A percentile compares a stretch with the other conserved stretches of the same genome.
Conservation (phyloP, 305 asterid genomes). For the Withania somnifera region DNA sequence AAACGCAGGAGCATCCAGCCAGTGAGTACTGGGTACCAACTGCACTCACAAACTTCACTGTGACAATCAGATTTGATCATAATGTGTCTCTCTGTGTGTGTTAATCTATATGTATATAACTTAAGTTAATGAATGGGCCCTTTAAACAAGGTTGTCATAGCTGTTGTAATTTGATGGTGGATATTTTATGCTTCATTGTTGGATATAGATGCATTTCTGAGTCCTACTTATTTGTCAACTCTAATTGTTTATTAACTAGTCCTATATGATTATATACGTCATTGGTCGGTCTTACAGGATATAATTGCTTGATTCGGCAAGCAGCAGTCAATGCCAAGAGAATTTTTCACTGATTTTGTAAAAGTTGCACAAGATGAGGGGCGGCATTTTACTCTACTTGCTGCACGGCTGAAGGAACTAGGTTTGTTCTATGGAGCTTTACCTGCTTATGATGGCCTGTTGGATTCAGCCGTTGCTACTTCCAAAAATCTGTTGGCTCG, state of each 20-base stretch:
- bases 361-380: constrained; percentile 98
- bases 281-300: constrained; percentile 31
- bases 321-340: constrained; percentile 80
- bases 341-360: constrained; percentile 86
- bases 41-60: not conserved
- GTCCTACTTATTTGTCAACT: not conserved
- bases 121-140: not conserved
- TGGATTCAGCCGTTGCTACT: constrained; percentile 96
- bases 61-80: not conserved
- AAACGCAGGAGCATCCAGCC: not conserved
- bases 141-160: not conserved
- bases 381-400: constrained; percentile 78
- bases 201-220: not conserved
- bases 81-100: not conserved
- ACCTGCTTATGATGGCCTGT: constrained; percentile 92
- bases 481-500: constrained; percentile 74
- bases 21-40: not conserved
- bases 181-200: not conserved
- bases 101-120: not conserved
- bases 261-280: not conserved
- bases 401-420: constrained; percentile 65
- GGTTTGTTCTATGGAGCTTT: constrained; percentile 91
- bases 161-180: not conserved
- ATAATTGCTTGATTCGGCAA: constrained; percentile 88
- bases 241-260: not conserved